Base-by-base conservation (phyloP, 2,329 filamentous ascomycete species). In the Hirsutella rhossiliensis region DNA sequence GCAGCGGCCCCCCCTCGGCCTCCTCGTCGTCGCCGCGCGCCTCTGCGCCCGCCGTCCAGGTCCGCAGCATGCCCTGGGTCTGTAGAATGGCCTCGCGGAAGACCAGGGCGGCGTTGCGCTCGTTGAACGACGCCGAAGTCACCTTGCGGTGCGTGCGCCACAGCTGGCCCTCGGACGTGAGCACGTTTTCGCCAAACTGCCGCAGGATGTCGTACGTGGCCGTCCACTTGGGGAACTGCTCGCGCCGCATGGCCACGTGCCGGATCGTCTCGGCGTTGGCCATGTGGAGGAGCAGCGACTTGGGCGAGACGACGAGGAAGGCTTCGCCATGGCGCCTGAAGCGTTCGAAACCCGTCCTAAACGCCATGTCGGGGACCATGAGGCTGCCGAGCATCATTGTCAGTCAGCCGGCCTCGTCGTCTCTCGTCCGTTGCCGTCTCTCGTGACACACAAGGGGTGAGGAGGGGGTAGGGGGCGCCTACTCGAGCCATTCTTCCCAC, bases 111-210 rank as follows among this genome's bases (percentile, higher is more conserved):
- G 85, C 81, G 59, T 87, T 89, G 62, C 74, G 79, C 64, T 90
- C 85, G 45, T 82, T 86, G 61, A 90, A 89, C 4, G 77, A 77
- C 1, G 83, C 78, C 27, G 80, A 76, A 1, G 79, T 82, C 38
- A 80, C 73, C 62, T 84, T 87, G 48, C 84, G 75, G 58, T 90
- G 84, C 61, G 76, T 71, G 29, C 79, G 78, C 85, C 84, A 90
- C 27, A 73, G 62, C 1, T 67, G 57, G 1, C 84, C 84, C 59
- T 89, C 84, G 2, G 80, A 78, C 0, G 77, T 78, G 19, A 89
- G 62, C 2, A 89, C 72, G 56, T 86, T 90, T 45, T 77, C 71
- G 31, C 85, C 84, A 56, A 82, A 89, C 44, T 59, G 54, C 13
- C 54, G 50, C 42, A 68, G 49, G 38, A 64, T 58, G 45, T 50